Conservation (phyloP, 257 asterid species). For the Nicotiana undulata region DNA sequence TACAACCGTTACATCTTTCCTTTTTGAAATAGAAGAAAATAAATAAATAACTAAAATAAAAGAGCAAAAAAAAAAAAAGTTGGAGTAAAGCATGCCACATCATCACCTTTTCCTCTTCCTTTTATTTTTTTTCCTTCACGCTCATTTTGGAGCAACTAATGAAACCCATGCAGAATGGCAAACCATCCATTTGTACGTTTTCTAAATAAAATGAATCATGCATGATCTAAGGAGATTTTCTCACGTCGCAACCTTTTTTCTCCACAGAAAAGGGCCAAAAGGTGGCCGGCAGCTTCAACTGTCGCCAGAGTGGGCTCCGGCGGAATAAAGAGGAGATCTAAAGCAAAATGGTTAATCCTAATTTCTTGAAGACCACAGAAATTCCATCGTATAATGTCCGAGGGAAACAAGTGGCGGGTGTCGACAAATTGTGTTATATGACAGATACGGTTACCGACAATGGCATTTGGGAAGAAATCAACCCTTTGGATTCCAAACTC, state of each 20-base stretch:
- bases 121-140: not conserved
- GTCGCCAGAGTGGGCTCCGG: not conserved
- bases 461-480: constrained; percentile 18
- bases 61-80: no score
- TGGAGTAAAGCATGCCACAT: no score
- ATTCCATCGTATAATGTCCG: not conserved
- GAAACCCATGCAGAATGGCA: not conserved
- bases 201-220: not conserved
- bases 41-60: no score
- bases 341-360: not conserved
- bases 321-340: not conserved
- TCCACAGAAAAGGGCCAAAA: not conserved
- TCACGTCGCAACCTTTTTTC: not conserved
- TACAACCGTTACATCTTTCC: no score
- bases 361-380: not conserved
- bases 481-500: constrained; percentile 13
- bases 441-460: constrained; percentile 3
- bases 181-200: not conserved
- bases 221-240: not conserved
- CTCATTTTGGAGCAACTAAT: not conserved
- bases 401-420: not conserved
- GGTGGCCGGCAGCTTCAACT: constrained; percentile 6
- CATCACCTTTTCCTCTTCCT: no score
- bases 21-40: no score
- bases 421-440: constrained; percentile 5